Evolutionary conservation across 352 stramenopile genomes (phyloP).

Genomic region (Phytophthora multivora): DNA sequence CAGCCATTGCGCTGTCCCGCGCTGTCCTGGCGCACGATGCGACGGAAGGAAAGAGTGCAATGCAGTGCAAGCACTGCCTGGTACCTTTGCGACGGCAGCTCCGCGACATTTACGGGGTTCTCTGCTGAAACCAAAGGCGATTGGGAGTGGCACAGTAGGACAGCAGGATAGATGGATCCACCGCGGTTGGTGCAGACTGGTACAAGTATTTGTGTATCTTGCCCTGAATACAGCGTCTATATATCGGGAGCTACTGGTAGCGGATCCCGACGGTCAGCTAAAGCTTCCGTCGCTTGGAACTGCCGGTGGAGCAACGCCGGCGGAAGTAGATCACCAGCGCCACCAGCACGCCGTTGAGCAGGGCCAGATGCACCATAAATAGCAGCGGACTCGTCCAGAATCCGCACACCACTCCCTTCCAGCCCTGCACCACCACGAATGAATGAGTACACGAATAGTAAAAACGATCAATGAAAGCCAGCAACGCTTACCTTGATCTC

Average conservation of each 20-base stretch:
- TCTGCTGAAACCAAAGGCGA: slow-evolving; percentile 13
- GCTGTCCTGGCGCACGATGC: not conserved
- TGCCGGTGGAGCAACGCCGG: slow-evolving; percentile 24
- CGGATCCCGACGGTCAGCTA: slow-evolving; percentile 17
- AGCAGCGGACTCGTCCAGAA: slow-evolving; percentile 76
- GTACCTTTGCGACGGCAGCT: slow-evolving; percentile 10
- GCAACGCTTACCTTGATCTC: slow-evolving; percentile 72
- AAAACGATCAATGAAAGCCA: not conserved
- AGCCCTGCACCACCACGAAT: slow-evolving; percentile 47
- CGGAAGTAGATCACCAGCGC: slow-evolving; percentile 47
- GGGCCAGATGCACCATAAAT: slow-evolving; percentile 58
- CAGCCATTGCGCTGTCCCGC: not conserved
- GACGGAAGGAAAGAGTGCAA: slow-evolving; percentile 4
- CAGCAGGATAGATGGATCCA: not conserved
- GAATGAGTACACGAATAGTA: not conserved
- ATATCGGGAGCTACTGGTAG: not conserved
- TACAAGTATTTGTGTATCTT: not conserved
- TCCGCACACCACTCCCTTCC: slow-evolving; percentile 78
- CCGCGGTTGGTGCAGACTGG: not conserved
- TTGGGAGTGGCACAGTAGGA: slow-evolving; percentile 11
- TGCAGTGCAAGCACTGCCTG: slow-evolving; percentile 1
- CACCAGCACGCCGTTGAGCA: slow-evolving; percentile 45
- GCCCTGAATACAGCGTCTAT: not conserved
- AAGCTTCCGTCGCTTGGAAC: slow-evolving; percentile 53
- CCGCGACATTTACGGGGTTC: slow-evolving; percentile 22